A percentile compares a stretch with the other conserved stretches of the same genome.
phyloP scores from a whole-genome alignment of 805 yeast genomes.

The Metschnikowia borealis region DNA sequence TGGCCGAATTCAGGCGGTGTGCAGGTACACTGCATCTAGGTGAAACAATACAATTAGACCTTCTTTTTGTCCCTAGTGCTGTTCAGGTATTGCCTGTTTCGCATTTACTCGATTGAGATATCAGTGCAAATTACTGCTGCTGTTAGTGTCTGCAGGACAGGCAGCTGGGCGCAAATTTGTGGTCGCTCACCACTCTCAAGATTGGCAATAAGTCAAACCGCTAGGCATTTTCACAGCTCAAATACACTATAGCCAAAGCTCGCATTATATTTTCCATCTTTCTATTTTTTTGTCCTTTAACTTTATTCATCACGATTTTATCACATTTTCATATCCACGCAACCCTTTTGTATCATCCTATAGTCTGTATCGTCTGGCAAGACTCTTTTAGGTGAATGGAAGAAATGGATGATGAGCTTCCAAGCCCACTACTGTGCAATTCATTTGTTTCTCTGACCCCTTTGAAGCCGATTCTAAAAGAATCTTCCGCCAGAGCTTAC shows the following conservation, averaged over 20 bases:
- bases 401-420: background rate
- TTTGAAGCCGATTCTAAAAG: background rate
- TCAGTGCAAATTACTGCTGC: background rate
- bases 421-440: background rate
- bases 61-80: no score
- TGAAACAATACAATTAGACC: no score
- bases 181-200: background rate
- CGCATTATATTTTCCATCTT: background rate
- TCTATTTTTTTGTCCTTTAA: no score
- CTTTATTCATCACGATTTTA: no score
- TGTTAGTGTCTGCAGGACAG: background rate
- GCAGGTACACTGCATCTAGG: no score
- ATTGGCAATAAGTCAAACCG: background rate
- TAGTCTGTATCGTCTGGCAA: background rate
- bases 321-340: no score
- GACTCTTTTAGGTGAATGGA: background rate
- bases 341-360: no score
- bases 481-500: background rate
- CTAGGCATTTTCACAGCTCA: background rate
- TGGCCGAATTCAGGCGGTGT: no score
- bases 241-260: background rate
- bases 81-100: background rate
- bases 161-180: background rate
- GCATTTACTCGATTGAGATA: background rate
- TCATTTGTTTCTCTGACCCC: background rate